Base-by-base conservation (phyloP, 257 asterid species). In the Euphrasia confusa region DNA sequence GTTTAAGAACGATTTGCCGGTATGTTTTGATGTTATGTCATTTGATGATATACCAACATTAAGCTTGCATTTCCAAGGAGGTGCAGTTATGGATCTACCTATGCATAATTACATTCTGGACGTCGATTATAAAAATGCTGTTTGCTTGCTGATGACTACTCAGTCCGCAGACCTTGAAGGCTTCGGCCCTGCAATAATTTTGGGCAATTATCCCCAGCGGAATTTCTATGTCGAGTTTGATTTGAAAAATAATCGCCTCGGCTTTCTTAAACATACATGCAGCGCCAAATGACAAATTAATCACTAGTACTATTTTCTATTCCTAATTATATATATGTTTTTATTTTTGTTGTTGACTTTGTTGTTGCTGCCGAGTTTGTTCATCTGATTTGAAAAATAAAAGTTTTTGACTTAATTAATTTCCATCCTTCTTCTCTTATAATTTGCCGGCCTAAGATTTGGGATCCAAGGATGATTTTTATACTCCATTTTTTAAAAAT, bases 151-250 rank as follows among this genome's bases (percentile, higher is more conserved):
- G 14, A 18, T 37, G 2, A 30, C 3, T 27, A 68, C 59, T 30
- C 66, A n/a, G n/a, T n/a, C n/a, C n/a, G n/a, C n/a, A n/a, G n/a
- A n/a, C n/a, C n/a, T n/a, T 74, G 32, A 28, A 60, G 60, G 69
- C 53, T 18, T 14, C 61, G 80, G 54, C 68, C 80, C 60, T 10
- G 66, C 80, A 0, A 74, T 80, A 2, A 64, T 74, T 0, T 12
- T 77, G 44, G 82, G 85, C 1, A 80, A 74, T 60, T 77, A 77
- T 69, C 75, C 71, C 73, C 80, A 77, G 66, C 85, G 71, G 68
- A 50, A 80, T 61, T 50, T 77, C 50, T 74, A 74, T 68, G 4
- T 80, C 49, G 80, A 80, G 71, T 80, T 65, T 61, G 85, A 80
- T 61, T 71, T 80, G 72, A 73, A 69, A 59, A 77, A 80, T 0